phyloP scores from a whole-genome alignment of 1,284 basidiomycete species.

The Phylloporus sp. region DNA sequence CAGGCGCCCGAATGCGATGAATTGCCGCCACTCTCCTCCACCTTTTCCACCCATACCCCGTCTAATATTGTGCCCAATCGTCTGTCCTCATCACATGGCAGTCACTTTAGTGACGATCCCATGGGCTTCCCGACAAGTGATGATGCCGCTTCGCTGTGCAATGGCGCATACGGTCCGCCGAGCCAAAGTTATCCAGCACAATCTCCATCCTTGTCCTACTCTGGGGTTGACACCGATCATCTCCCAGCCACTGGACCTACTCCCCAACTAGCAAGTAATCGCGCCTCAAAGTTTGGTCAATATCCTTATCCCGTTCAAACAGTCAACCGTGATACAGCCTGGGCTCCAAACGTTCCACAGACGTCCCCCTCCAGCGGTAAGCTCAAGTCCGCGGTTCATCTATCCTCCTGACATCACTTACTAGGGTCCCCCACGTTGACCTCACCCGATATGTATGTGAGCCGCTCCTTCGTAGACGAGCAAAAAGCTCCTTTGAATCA shows the following conservation, averaged over 20 bases:
- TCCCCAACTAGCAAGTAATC: constrained; percentile 43
- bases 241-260: constrained; percentile 42
- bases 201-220: constrained; percentile 52
- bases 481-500: constrained; percentile 60
- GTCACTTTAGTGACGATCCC: constrained; percentile 45
- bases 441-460: constrained; percentile 58
- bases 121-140: constrained; percentile 49
- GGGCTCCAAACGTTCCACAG: constrained; percentile 51
- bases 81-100: constrained; percentile 36
- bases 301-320: constrained; percentile 58
- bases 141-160: constrained; percentile 48
- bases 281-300: constrained; percentile 54
- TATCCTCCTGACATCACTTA: constrained; percentile 55
- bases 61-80: constrained; percentile 27
- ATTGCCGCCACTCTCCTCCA: constrained; percentile 53
- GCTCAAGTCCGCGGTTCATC: constrained; percentile 46
- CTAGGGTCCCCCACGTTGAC: constrained; percentile 63
- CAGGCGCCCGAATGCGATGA: constrained; percentile 60
- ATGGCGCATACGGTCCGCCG: constrained; percentile 46
- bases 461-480: constrained; percentile 61
- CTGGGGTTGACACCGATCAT: constrained; percentile 45
- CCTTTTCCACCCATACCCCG: constrained; percentile 39
- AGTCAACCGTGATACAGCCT: constrained; percentile 55
- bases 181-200: constrained; percentile 47
- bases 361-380: constrained; percentile 50